These are phyloP conservation scores for sorghum (Sorghum bicolor) DNA, from an alignment of 176 grass and related monocot species.

Conservation along the genomic window DNA sequence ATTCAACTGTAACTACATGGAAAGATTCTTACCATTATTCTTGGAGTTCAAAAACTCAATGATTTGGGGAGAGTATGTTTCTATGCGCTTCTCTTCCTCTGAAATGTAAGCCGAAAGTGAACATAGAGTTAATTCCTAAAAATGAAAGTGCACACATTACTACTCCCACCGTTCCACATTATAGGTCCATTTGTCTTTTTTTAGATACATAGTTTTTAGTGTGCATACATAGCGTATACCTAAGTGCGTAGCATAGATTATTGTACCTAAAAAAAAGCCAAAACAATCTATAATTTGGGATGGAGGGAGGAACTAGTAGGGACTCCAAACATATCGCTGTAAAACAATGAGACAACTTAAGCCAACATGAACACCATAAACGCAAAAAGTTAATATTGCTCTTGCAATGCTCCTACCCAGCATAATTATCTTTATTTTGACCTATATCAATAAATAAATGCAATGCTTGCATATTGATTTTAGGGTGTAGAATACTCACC, in stretches of 20 bases:
- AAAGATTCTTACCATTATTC: constrained; percentile 47
- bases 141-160: neutral
- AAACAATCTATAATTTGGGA: neutral
- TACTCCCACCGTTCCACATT: neutral
- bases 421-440: neutral
- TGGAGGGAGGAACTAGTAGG: neutral
- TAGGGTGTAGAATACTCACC: constrained; percentile 45
- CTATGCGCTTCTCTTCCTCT: constrained; percentile 62
- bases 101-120: constrained; percentile 20
- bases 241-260: neutral
- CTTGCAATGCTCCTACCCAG: neutral
- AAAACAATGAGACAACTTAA: neutral
- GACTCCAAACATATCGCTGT: neutral
- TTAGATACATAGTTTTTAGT: neutral
- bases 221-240: neutral
- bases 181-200: neutral
- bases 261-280: neutral
- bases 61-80: constrained; percentile 67
- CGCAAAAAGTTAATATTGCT: neutral
- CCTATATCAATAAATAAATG: constrained; percentile 1
- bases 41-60: constrained; percentile 38
- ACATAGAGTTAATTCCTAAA: constrained; percentile 23
- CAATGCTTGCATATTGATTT: neutral
- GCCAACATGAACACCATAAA: neutral
- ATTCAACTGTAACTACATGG: neutral